Conservation (phyloP, 495 filamentous ascomycete genomes). For the Clavariopsis aquatica region DNA sequence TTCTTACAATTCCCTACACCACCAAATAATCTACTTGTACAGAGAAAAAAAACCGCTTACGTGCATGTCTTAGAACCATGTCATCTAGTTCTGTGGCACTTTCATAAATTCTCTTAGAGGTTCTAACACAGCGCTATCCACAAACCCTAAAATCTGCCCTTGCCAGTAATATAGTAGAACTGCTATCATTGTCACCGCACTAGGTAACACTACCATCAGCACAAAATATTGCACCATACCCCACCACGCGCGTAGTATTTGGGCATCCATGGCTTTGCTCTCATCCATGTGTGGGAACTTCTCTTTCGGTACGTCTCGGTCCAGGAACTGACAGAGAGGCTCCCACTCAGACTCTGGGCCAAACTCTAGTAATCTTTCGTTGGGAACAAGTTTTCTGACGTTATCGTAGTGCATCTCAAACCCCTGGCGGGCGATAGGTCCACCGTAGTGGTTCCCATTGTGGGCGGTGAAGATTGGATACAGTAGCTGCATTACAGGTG, state of each 20-base stretch:
- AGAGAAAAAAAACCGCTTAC: too few relatives aligned
- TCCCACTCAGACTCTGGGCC: constrained; percentile 24
- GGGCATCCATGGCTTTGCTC: neutral
- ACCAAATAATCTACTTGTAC: too few relatives aligned
- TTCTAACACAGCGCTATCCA: neutral
- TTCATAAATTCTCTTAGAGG: neutral
- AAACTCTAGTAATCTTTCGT: constrained; percentile 19
- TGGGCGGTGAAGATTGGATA: constrained; percentile 12
- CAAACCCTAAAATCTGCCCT: neutral
- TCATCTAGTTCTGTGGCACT: neutral
- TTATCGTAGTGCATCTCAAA: constrained; percentile 25
- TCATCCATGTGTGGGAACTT: constrained; percentile 25
- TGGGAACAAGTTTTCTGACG: constrained; percentile 15
- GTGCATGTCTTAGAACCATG: too few relatives aligned
- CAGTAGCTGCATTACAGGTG: constrained; percentile 16
- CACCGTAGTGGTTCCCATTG: constrained; percentile 16
- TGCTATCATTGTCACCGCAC: neutral
- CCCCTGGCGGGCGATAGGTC: constrained; percentile 12
- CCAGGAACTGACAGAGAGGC: constrained; percentile 28
- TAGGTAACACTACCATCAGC: neutral
- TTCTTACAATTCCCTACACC: too few relatives aligned
- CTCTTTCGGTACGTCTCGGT: constrained; percentile 20
- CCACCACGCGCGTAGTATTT: constrained; percentile 10
- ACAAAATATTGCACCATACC: constrained; percentile 11
- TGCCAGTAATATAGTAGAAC: constrained; percentile 5